Conservation (phyloP, 768 basidiomycete species). For the Coprinopsis strossmayeri region DNA sequence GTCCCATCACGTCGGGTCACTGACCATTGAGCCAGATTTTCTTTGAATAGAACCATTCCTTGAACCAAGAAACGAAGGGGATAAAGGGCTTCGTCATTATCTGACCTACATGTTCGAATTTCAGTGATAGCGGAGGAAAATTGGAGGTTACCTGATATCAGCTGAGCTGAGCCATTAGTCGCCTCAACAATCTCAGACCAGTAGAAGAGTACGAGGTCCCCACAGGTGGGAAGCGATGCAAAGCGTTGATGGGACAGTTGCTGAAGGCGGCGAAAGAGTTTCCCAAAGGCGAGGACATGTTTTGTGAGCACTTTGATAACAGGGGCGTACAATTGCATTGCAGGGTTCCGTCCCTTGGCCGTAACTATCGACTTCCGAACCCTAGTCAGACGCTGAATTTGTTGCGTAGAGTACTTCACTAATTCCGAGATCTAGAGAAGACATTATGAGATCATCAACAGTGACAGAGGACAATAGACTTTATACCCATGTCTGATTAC, state of each 20-base stretch:
- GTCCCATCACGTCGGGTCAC: slow-evolving; percentile 55
- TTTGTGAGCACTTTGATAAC: slow-evolving; percentile 56
- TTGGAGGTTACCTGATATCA: slow-evolving; percentile 44
- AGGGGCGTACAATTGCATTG: slow-evolving; percentile 30
- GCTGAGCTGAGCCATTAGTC: slow-evolving; percentile 43
- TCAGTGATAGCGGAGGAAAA: neutral
- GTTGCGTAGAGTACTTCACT: slow-evolving; percentile 52
- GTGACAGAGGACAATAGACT: slow-evolving; percentile 2
- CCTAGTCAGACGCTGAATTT: slow-evolving; percentile 48
- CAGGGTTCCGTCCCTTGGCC: slow-evolving; percentile 29
- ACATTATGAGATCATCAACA: slow-evolving; percentile 1
- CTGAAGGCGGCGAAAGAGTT: slow-evolving; percentile 73
- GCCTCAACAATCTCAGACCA: slow-evolving; percentile 77
- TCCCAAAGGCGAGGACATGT: slow-evolving; percentile 68
- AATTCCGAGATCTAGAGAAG: slow-evolving; percentile 47
- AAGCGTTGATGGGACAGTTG: slow-evolving; percentile 56
- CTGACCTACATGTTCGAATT: slow-evolving; percentile 26
- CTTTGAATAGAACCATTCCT: slow-evolving; percentile 82
- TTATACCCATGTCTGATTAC: slow-evolving; percentile 50
- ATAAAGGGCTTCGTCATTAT: slow-evolving; percentile 56
- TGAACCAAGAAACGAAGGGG: slow-evolving; percentile 80
- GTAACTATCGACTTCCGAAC: slow-evolving; percentile 50
- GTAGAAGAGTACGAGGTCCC: slow-evolving; percentile 68
- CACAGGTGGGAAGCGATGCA: slow-evolving; percentile 53
- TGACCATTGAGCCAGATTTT: slow-evolving; percentile 74